These are phyloP conservation scores for Chrysopogon serrulatus DNA, from an alignment of 176 grass and related monocot genomes.

Conservation along the genomic window DNA sequence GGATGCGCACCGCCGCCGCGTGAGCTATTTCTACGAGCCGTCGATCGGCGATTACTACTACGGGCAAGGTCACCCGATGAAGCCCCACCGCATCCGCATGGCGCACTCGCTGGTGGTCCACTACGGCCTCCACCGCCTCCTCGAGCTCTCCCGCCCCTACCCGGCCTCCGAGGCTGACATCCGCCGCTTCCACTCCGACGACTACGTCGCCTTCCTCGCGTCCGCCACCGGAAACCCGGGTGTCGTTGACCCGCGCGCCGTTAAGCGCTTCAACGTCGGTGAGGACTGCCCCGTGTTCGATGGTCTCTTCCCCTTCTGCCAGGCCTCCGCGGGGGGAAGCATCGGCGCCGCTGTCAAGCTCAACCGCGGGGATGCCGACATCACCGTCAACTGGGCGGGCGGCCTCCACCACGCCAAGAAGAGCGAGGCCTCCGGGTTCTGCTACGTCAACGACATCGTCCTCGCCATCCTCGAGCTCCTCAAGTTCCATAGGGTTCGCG, in stretches of 20 bases:
- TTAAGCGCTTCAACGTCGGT: conserved; percentile 83
- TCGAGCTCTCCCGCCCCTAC: conserved; percentile 69
- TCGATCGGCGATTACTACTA: conserved; percentile 94
- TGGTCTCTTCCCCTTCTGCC: conserved; percentile 80
- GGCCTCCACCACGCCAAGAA: conserved; percentile 95
- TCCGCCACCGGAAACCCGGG: conserved; percentile 35
- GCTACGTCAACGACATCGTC: conserved; percentile 90
- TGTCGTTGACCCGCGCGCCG: conserved; percentile 23
- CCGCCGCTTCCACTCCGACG: conserved; percentile 78
- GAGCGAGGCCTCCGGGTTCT: conserved; percentile 80
- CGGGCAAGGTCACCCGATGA: conserved; percentile 94
- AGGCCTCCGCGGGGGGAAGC: conserved; percentile 72
- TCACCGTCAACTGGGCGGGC: conserved; percentile 87
- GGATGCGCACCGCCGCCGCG: conserved; percentile 45
- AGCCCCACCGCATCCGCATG: conserved; percentile 94
- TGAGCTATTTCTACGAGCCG: conserved; percentile 98
- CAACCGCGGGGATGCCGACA: conserved; percentile 79
- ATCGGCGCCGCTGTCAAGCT: conserved; percentile 86
- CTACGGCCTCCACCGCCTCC: conserved; percentile 79
- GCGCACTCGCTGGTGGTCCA: conserved; percentile 86
- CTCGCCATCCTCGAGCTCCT: conserved; percentile 90
- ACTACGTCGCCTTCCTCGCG: conserved; percentile 71
- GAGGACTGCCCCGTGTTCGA: conserved; percentile 96
- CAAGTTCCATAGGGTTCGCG: conserved; percentile 66
- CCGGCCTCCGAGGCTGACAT: conserved; percentile 65